phyloP scores from a whole-genome alignment of 306 rosid species.

The Dalbergia oliveri region DNA sequence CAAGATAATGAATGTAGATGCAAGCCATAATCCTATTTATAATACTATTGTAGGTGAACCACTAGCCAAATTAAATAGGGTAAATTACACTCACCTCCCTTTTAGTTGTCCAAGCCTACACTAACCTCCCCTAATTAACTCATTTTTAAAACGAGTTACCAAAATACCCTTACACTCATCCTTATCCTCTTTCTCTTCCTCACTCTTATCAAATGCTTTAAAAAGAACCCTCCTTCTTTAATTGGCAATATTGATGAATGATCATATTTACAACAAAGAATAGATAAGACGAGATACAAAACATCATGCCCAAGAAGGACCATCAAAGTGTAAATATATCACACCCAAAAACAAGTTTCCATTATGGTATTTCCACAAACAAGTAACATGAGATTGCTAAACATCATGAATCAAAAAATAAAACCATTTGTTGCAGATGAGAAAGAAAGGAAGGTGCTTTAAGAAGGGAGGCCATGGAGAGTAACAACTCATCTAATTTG shows the following conservation, averaged over 20 bases:
- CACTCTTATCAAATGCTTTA: background rate
- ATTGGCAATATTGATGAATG: background rate
- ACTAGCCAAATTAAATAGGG: no score
- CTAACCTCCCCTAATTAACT: no score
- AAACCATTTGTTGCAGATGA: slow-evolving; percentile 64
- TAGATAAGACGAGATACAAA: background rate
- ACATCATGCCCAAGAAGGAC: background rate
- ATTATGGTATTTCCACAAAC: background rate
- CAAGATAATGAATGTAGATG: no score
- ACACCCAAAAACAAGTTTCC: background rate
- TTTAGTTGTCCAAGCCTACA: no score
- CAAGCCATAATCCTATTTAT: no score
- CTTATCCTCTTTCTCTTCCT: no score
- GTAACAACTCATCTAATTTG: slow-evolving; percentile 32
- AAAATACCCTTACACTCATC: no score
- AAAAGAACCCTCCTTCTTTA: background rate
- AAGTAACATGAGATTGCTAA: slow-evolving; percentile 4
- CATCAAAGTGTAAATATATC: background rate
- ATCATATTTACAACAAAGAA: background rate
- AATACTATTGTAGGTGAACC: no score
- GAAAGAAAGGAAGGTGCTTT: slow-evolving; percentile 50
- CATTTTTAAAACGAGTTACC: no score
- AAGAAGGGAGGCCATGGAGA: slow-evolving; percentile 77
- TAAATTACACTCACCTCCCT: no score
- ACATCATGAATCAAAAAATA: background rate